Percentiles rank a stretch among this genome's conserved stretches.
Conservation (phyloP, 169 alveolate species). For the Toxoplasma gondii region DNA sequence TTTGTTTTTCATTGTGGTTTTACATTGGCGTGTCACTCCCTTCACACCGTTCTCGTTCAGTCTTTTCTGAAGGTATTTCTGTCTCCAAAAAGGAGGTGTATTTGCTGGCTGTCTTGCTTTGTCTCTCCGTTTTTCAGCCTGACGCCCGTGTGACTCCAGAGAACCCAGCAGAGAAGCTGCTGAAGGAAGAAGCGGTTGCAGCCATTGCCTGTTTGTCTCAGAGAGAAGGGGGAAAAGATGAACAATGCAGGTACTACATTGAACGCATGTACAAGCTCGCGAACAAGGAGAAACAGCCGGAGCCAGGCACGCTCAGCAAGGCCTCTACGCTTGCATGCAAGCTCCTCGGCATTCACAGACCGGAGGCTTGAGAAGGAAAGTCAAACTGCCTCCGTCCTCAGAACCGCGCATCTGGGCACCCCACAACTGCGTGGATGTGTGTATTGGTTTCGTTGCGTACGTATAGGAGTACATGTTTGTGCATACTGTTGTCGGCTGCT, state of each 20-base stretch:
- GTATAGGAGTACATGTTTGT: too few relatives aligned
- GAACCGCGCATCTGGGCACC: not conserved
- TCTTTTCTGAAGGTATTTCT: too few relatives aligned
- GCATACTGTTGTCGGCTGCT: too few relatives aligned
- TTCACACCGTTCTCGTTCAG: too few relatives aligned
- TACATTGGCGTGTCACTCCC: too few relatives aligned
- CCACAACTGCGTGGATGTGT: too few relatives aligned
- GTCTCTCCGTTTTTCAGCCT: slow-evolving; percentile 10
- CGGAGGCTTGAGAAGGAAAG: not conserved
- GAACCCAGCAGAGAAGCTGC: slow-evolving; percentile 15
- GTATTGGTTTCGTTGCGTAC: too few relatives aligned
- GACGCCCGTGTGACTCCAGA: slow-evolving; percentile 21
- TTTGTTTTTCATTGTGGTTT: too few relatives aligned
- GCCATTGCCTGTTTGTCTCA: not conserved
- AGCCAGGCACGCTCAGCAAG: not conserved
- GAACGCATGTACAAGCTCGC: not conserved
- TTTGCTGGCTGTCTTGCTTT: not conserved
- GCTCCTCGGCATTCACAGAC: not conserved
- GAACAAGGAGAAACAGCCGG: slow-evolving; percentile 4
- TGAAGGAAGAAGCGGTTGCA: not conserved
- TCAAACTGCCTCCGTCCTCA: not conserved
- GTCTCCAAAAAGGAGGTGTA: too few relatives aligned
- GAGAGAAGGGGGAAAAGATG: not conserved
- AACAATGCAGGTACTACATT: not conserved
- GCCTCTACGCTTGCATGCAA: not conserved